A percentile compares a stretch with the other conserved stretches of the same genome.
phyloP scores from a whole-genome alignment of 768 basidiomycete genomes.

The Trametes meyenii region DNA sequence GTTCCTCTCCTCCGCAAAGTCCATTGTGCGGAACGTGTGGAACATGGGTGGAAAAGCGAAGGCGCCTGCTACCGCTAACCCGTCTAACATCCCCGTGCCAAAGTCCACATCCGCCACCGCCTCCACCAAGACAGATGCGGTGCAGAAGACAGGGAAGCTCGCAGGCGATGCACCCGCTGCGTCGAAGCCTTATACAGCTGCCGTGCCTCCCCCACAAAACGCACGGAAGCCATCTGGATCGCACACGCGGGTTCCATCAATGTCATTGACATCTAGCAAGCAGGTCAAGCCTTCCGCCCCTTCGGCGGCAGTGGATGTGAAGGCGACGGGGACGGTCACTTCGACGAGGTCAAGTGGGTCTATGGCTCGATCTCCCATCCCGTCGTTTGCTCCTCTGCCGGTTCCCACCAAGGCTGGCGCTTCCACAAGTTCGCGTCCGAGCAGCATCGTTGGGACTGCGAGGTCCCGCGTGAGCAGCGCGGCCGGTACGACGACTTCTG shows the following conservation, averaged over 20 bases:
- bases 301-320: neutral
- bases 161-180: neutral
- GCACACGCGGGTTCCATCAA: constrained; percentile 12
- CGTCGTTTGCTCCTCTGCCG: constrained; percentile 27
- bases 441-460: constrained; percentile 30
- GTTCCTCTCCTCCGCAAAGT: constrained; percentile 70
- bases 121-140: neutral
- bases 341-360: constrained; percentile 20
- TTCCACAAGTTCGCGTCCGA: constrained; percentile 10
- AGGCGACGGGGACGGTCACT: constrained; percentile 13
- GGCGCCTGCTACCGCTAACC: constrained; percentile 17
- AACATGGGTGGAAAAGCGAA: constrained; percentile 49
- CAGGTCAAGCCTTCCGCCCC: constrained; percentile 11
- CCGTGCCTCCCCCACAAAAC: constrained; percentile 1
- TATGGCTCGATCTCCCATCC: constrained; percentile 31
- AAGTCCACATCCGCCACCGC: constrained; percentile 27
- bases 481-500: constrained; percentile 1
- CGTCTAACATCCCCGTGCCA: constrained; percentile 32
- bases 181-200: constrained; percentile 3
- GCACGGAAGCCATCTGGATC: constrained; percentile 20
- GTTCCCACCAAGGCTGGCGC: constrained; percentile 9
- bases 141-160: constrained; percentile 11
- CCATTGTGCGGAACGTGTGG: constrained; percentile 75
- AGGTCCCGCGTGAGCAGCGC: constrained; percentile 25
- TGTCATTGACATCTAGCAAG: constrained; percentile 17